phyloP scores from a whole-genome alignment of 306 rosid genomes.

The Amphicarpaea edgeworthii region DNA sequence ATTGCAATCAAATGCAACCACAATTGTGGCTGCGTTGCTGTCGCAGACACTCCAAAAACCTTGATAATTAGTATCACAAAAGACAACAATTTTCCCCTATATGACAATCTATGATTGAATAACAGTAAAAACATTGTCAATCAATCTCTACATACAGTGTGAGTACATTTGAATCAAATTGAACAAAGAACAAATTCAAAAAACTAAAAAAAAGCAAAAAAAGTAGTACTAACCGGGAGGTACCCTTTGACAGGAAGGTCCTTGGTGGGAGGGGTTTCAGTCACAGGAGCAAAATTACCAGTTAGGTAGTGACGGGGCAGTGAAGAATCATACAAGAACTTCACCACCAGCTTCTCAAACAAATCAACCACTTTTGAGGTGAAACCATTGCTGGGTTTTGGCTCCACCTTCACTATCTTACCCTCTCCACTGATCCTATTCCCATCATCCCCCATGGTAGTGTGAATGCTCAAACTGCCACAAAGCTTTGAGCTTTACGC shows the following conservation, averaged over 20 bases:
- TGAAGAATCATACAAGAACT: conserved; percentile 69
- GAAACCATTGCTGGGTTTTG: conserved; percentile 75
- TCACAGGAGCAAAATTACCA: conserved; percentile 82
- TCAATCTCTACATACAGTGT: not conserved
- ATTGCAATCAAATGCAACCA: too few relatives aligned
- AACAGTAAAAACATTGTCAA: not conserved
- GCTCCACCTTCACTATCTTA: conserved; percentile 59
- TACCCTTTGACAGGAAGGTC: conserved; percentile 68
- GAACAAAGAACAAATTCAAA: not conserved
- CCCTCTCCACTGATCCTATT: conserved; percentile 7
- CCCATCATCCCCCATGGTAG: conserved; percentile 47
- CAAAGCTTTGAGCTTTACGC: not conserved
- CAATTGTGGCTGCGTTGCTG: too few relatives aligned
- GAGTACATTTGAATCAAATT: not conserved
- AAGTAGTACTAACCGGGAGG: conserved; percentile 77
- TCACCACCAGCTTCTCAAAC: conserved; percentile 77
- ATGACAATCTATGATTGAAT: not conserved
- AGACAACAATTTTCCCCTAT: not conserved
- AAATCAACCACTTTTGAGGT: conserved; percentile 64
- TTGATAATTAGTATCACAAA: not conserved
- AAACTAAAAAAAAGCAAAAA: not conserved
- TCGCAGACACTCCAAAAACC: too few relatives aligned
- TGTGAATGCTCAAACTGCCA: not conserved
- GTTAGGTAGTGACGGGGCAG: conserved; percentile 75
- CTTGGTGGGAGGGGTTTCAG: conserved; percentile 85